Evolutionary conservation across 2,329 filamentous ascomycete genomes (phyloP).

Genomic region (Pseudogymnoascus sp.): DNA sequence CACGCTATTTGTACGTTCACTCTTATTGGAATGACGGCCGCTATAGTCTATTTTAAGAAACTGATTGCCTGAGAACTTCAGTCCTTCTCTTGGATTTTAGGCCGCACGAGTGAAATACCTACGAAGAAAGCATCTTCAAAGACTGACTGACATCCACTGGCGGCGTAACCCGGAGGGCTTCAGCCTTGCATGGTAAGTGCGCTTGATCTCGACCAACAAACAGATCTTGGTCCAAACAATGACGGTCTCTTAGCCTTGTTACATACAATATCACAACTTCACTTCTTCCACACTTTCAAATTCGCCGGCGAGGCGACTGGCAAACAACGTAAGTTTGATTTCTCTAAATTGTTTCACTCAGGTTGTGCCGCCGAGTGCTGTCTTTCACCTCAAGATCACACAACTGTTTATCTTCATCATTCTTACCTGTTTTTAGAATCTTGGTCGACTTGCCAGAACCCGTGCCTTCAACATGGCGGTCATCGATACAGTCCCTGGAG

Average conservation of each 20-base stretch:
- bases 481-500: conserved; percentile 17
- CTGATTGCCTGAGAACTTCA: neutral
- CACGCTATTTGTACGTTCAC: neutral
- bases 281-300: neutral
- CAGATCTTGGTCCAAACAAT: neutral
- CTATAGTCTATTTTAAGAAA: neutral
- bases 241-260: neutral
- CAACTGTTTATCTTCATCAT: neutral
- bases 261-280: neutral
- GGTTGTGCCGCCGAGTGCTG: neutral
- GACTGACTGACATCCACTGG: too few species aligned
- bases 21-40: neutral
- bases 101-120: neutral
- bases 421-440: neutral
- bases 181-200: neutral
- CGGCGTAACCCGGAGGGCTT: neutral
- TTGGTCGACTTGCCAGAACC: neutral
- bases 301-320: neutral
- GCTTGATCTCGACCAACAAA: neutral
- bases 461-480: conserved; percentile 20
- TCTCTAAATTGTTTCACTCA: neutral
- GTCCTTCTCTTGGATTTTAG: neutral
- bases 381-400: neutral
- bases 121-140: neutral
- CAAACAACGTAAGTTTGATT: neutral